Conservation (phyloP, 768 basidiomycete species). For the Rhizopogon salebrosus region DNA sequence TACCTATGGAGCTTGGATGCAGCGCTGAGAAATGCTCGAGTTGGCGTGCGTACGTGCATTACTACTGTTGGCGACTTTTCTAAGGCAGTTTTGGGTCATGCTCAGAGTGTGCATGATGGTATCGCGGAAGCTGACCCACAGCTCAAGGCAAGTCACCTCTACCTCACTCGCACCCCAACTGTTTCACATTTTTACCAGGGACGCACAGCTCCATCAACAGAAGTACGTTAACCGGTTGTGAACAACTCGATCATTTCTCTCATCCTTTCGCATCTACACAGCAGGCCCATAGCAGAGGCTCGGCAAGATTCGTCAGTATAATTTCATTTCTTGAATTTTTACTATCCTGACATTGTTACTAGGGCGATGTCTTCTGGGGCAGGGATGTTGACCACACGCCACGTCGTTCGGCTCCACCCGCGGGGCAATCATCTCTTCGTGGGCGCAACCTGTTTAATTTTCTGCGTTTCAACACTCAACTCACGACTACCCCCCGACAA, state of each 20-base stretch:
- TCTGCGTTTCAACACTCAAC: not conserved
- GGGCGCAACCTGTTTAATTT: not conserved
- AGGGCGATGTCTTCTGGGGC: not conserved
- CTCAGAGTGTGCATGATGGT: not conserved
- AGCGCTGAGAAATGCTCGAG: not conserved
- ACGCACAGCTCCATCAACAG: no score
- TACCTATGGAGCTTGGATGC: slow-evolving; percentile 74
- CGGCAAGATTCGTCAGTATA: not conserved
- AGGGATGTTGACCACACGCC: not conserved
- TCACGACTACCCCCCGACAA: not conserved
- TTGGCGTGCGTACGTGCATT: not conserved
- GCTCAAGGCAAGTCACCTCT: not conserved
- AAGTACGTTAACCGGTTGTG: not conserved
- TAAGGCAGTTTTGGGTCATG: not conserved
- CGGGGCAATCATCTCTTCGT: not conserved
- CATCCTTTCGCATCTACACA: not conserved
- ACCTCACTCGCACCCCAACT: fast-evolving
- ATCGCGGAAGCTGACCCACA: not conserved
- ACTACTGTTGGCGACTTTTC: not conserved
- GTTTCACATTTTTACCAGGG: not conserved
- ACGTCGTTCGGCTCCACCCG: not conserved
- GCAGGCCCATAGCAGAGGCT: not conserved
- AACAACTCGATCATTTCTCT: not conserved
- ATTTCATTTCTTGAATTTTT: not conserved
- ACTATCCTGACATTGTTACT: not conserved